phyloP scores from a whole-genome alignment of 805 yeast species.

The Suhomyces kilbournensis region DNA sequence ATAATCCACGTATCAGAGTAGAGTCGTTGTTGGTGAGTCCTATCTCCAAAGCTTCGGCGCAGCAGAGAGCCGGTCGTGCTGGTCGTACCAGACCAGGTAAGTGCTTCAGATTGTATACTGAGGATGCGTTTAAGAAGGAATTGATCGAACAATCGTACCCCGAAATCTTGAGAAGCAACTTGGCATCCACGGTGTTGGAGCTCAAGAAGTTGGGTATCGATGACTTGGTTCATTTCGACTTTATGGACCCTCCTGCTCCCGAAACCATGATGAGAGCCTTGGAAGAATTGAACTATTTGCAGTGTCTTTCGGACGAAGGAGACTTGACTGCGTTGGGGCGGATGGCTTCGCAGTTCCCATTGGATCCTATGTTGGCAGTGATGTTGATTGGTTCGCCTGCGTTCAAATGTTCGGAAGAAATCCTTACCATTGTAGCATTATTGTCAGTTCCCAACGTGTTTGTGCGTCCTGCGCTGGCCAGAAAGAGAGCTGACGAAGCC shows the following conservation, averaged over 20 bases:
- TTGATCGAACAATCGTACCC: conserved; percentile 94
- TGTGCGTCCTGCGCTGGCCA: conserved; percentile 85
- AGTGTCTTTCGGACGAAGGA: conserved; percentile 90
- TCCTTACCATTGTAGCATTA: conserved; percentile 84
- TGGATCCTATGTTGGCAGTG: conserved; percentile 94
- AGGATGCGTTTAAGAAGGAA: conserved; percentile 93
- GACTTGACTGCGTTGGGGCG: conserved; percentile 86
- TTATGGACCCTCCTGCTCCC: conserved; percentile 99
- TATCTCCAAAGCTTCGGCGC: conserved; percentile 95
- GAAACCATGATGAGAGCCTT: conserved; percentile 99
- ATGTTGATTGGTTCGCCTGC: conserved; percentile 86
- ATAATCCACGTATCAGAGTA: conserved; percentile 93
- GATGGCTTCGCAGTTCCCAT: conserved; percentile 86
- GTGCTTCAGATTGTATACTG: conserved; percentile 93
- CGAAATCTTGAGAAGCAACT: conserved; percentile 86
- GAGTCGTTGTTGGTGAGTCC: conserved; percentile 94
- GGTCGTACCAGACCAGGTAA: conserved; percentile 99
- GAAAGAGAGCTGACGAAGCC: conserved; percentile 87
- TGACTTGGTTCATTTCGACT: conserved; percentile 95
- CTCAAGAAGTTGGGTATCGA: conserved; percentile 92
- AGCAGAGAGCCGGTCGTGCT: conserved; percentile 99
- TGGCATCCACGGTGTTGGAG: conserved; percentile 88
- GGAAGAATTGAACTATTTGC: conserved; percentile 88
- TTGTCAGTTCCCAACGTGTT: conserved; percentile 92
- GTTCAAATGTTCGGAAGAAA: conserved; percentile 83